Base-by-base conservation (phyloP, 225 moss, liverwort and hornwort genomes). In the Anthoceros angustus region DNA sequence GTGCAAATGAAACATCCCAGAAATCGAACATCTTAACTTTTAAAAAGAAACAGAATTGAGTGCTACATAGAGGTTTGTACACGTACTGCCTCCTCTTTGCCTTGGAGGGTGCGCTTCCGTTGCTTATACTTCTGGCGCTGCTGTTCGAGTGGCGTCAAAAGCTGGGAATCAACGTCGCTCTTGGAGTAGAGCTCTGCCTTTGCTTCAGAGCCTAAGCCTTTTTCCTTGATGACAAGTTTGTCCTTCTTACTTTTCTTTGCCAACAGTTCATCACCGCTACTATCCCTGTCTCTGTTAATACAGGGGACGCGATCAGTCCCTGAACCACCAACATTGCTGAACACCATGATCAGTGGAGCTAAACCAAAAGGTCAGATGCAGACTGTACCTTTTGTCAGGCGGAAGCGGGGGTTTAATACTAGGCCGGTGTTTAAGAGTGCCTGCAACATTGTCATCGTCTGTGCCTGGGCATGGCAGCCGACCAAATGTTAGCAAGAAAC, bases 101-200 rank as follows among this genome's bases (percentile, higher is more conserved):
- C 81, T 69, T 86, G 80, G 43, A 89, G 79, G 39, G 78, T 86
- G 25, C 84, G 89, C 70, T 84, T 92, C 72, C 80, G 82, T 77
- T 99, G 98, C 79, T 99, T 99, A 66, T 80, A 99, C 72, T 74
- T 87, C 46, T 85, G 75, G 66, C 88, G 89, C 72, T 86, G 89
- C 70, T 99, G 92, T 74, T 99, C 88, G 71, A 89, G 83, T 15
- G 98, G 92, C 68, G 79, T 83, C 15, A 99, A 74, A 61, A 99
- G 74, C 72, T 99, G 89, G 69, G 82, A 76, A 70, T 99, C 98
- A 42, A 68, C 66, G 77, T 99, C 92, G 69, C 82, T 74, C 40
- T 80, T 80, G 39, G 87, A 70, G 73, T 72, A 82, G 61, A 87
- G 66, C 41, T 80, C 84, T 63, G 88, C 85, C 18, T 87, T 88